Conservation (phyloP, 2,329 filamentous ascomycete species). For the Chrysoporthe deuterocubensis region DNA sequence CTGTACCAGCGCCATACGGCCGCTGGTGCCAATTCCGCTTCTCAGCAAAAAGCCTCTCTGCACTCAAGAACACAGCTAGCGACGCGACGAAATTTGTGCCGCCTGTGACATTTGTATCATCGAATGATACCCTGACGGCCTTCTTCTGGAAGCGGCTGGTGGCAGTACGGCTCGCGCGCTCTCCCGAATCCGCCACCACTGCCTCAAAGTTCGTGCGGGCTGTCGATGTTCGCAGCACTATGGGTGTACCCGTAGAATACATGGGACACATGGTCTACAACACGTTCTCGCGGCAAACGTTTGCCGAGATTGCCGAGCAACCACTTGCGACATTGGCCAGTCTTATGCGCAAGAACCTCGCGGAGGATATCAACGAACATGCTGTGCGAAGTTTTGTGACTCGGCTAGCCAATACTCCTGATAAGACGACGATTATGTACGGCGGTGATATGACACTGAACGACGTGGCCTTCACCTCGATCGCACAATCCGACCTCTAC, state of each 20-base stretch:
- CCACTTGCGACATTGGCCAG: neutral
- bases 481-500: conserved; percentile 3
- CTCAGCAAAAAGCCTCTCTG: neutral
- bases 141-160: conserved; percentile 40
- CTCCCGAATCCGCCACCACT: conserved; percentile 25
- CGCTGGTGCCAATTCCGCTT: conserved; percentile 3
- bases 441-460: neutral
- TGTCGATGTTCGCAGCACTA: conserved; percentile 34
- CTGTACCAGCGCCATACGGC: neutral
- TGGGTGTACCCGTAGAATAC: conserved; percentile 36
- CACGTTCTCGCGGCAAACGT: conserved; percentile 29
- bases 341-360: neutral
- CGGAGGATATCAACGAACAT: neutral
- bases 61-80: neutral
- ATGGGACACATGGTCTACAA: conserved; percentile 38
- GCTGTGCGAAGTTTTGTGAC: conserved; percentile 4
- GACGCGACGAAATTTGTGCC: conserved; percentile 24
- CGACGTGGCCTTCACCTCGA: conserved; percentile 1
- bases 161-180: conserved; percentile 31
- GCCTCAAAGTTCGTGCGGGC: conserved; percentile 35
- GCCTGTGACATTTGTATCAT: conserved; percentile 34
- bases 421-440: neutral
- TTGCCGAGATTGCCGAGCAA: conserved; percentile 25
- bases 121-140: conserved; percentile 39
- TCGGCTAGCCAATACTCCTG: neutral